Conservation (phyloP, 345 rosid genomes). For the Gynandropsis gynandra region DNA sequence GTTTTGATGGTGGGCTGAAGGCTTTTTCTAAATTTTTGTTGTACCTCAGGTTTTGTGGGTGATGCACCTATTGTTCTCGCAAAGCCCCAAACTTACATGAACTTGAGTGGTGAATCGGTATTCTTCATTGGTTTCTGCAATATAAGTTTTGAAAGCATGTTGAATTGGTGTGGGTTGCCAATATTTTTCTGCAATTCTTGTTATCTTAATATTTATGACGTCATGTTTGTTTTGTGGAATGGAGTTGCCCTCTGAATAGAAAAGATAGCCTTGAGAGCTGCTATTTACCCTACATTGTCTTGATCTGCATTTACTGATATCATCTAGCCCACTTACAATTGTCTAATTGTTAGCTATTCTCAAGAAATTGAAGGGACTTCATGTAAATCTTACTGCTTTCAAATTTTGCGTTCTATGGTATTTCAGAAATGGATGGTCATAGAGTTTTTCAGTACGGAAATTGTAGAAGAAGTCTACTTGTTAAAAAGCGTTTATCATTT, state of each 20-base stretch:
- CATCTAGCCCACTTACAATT: neutral
- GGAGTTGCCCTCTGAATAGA: slow-evolving; percentile 7
- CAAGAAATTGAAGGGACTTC: neutral
- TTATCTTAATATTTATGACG: slow-evolving; percentile 5
- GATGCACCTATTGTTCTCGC: slow-evolving; percentile 55
- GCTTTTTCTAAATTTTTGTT: neutral
- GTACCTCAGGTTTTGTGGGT: slow-evolving; percentile 42
- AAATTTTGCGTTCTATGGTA: neutral
- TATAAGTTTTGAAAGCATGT: neutral
- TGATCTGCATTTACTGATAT: neutral
- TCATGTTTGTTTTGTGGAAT: neutral
- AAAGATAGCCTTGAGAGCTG: neutral
- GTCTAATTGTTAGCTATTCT: neutral
- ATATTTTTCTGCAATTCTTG: neutral
- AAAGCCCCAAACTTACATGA: slow-evolving; percentile 91
- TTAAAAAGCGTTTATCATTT: neutral
- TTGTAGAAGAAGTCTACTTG: neutral
- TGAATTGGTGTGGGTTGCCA: neutral
- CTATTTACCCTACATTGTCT: neutral
- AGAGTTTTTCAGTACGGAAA: neutral
- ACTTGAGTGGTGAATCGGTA: slow-evolving; percentile 93
- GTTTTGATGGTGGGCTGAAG: slow-evolving; percentile 10
- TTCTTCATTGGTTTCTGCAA: slow-evolving; percentile 16
- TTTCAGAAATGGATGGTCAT: slow-evolving; percentile 9
- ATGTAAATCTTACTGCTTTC: slow-evolving; percentile 3